Evolutionary conservation across 805 yeast genomes (phyloP).

Genomic region (Lipomyces yamanashiensis): DNA sequence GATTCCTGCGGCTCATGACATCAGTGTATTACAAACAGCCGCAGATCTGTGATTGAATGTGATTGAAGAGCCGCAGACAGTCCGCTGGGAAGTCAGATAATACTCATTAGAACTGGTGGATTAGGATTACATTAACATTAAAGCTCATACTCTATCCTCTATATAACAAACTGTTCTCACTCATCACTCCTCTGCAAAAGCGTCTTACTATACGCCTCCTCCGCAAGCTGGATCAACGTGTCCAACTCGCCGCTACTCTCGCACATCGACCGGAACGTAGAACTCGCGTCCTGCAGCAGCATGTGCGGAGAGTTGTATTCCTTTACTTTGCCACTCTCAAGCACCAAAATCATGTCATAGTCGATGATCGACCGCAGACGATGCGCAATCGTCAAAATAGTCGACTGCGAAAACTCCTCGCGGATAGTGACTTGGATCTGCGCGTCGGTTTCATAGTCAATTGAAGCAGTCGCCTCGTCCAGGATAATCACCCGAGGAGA

Average conservation of each 20-base stretch:
- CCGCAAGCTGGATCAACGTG: constrained; percentile 70
- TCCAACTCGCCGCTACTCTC: constrained; percentile 90
- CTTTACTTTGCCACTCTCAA: constrained; percentile 75
- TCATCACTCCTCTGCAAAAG: not conserved
- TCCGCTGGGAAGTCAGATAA: too few relatives aligned
- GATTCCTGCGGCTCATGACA: constrained; percentile 5
- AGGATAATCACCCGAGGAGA: constrained; percentile 70
- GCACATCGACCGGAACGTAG: constrained; percentile 73
- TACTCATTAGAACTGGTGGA: too few relatives aligned
- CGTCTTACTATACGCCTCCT: constrained; percentile 40
- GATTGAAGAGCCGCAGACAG: not conserved
- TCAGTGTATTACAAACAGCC: not conserved
- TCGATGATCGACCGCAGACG: constrained; percentile 71
- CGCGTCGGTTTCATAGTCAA: constrained; percentile 83
- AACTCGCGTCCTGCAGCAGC: constrained; percentile 55
- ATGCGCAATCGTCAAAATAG: constrained; percentile 85
- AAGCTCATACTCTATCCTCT: too few relatives aligned
- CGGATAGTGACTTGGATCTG: constrained; percentile 73
- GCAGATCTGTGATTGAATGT: constrained; percentile 1
- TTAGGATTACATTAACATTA: too few relatives aligned
- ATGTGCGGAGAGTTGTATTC: constrained; percentile 75
- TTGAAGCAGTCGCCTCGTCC: constrained; percentile 74
- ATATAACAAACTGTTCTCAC: not conserved
- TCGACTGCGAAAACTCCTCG: constrained; percentile 68
- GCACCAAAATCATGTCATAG: constrained; percentile 75